Evolutionary conservation across 768 basidiomycete genomes (phyloP).

Genomic region (Xerocomus potaroensis): DNA sequence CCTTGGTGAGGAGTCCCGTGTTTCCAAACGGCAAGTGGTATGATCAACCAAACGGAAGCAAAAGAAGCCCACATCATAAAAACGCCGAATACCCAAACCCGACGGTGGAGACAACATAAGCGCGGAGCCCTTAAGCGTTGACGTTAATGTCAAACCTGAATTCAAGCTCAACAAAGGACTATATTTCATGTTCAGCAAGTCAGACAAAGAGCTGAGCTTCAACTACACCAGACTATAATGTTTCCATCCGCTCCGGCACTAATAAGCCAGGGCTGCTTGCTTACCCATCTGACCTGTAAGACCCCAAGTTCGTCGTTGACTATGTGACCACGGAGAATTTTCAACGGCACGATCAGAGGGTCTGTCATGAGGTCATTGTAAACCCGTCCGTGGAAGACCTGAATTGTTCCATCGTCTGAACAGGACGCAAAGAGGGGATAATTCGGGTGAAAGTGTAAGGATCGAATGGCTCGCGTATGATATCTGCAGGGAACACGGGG

Average conservation of each 20-base stretch:
- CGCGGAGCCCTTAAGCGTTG: too few species aligned
- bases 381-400: constrained; percentile 93
- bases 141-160: constrained; percentile 1
- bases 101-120: neutral
- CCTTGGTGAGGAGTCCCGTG: too few species aligned
- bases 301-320: constrained; percentile 87
- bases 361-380: constrained; percentile 96
- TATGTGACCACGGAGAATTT: constrained; percentile 90
- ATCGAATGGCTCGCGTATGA: constrained; percentile 89
- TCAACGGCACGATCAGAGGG: constrained; percentile 94
- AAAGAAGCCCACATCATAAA: too few species aligned
- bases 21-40: too few species aligned
- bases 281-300: constrained; percentile 86
- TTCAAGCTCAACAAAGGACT: constrained; percentile 22
- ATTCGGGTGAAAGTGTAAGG: constrained; percentile 87
- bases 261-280: constrained; percentile 86
- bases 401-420: constrained; percentile 95
- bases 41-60: too few species aligned
- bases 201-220: constrained; percentile 30
- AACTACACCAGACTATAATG: constrained; percentile 86
- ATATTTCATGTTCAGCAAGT: constrained; percentile 22
- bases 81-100: too few species aligned
- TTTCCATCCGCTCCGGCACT: constrained; percentile 92
- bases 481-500: constrained; percentile 50
- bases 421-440: constrained; percentile 96